Evolutionary conservation across 2,329 filamentous ascomycete species (phyloP), one percentile per base, ranked within the genome.

Genomic region (Ploettnerulaceae sp.): DNA sequence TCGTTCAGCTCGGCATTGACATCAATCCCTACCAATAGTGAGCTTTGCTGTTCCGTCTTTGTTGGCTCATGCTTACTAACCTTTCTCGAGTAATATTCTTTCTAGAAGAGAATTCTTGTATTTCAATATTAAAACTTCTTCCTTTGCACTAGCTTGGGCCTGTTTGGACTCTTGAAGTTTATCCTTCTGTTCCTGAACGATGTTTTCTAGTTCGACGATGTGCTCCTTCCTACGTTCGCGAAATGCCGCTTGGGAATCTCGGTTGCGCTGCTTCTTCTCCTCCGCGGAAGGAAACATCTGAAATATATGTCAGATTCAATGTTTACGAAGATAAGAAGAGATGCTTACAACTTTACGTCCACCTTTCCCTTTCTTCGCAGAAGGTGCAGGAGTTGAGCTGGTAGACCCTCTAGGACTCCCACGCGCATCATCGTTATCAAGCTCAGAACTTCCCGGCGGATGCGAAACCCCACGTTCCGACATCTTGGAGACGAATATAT

Each of bases 21-120:
- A 74, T 97, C 90, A 67, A 96, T 95, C 60, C 89, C 89, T 93
- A 53, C 14, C 8, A 31, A 24, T 7, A 17, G n/a, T 48, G 33
- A 48, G 36, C 29, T 29, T 29, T 8, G 7, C 26, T 11, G 15
- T n/a, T 22, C 17, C 15, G 7, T 15, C 12, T 12, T 17, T 42
- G 7, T 5, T 33, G 12, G 20, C 7, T 3, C 7, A 9, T 24
- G 36, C 53, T 20, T 69, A n/a, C n/a, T n/a, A n/a, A 90, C 89
- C 89, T 75, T 96, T 96, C 70, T 97, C 91, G 24, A 97, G 77
- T 45, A 97, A 77, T 62, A 97, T 94, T 49, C 91, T 82, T 70
- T 97, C 91, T 21, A 97, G 77, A 38, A 97, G 73, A 34, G 91
- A 96, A 67, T 96, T 97, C 74, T 97, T 97, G 69, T 97, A 97